phyloP scores from a whole-genome alignment of 805 yeast genomes.

The Yarrowia bubula region DNA sequence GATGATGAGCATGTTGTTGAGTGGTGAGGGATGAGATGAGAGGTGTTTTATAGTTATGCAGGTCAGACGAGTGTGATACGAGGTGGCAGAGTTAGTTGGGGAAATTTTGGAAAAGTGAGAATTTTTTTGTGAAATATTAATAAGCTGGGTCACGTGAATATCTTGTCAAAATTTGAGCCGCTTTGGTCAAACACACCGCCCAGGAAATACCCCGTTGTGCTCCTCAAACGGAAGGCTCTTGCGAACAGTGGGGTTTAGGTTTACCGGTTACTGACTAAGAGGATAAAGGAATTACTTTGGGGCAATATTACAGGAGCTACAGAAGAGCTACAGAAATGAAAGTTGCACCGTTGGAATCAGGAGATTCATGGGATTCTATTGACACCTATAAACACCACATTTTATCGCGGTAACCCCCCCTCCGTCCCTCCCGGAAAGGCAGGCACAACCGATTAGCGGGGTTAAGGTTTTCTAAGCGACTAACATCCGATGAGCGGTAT shows the following conservation, averaged over 20 bases:
- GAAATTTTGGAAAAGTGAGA: too few relatives aligned
- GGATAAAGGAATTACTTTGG: too few relatives aligned
- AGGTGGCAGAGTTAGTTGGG: not conserved
- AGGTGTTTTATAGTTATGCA: too few relatives aligned
- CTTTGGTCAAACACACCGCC: not conserved
- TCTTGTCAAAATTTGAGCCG: not conserved
- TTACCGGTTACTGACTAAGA: not conserved
- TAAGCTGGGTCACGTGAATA: not conserved
- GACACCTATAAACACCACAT: too few relatives aligned
- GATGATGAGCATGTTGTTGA: constrained; percentile 5
- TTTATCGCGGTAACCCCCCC: too few relatives aligned
- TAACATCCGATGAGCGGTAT: not conserved
- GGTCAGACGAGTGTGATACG: not conserved
- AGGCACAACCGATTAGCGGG: constrained; percentile 4
- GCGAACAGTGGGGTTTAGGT: not conserved
- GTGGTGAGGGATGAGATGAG: not conserved
- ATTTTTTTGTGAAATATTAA: too few relatives aligned
- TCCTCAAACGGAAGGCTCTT: not conserved
- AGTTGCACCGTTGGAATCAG: too few relatives aligned
- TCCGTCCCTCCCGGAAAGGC: not conserved
- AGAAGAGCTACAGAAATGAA: too few relatives aligned
- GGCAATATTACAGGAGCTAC: too few relatives aligned
- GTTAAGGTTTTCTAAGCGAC: not conserved
- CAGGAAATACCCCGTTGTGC: not conserved
- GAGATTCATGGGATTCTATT: too few relatives aligned